Evolutionary conservation across 129 eudicot species (phyloP), one percentile per base, ranked within the genome.

Genomic region (Solidago caesia): DNA sequence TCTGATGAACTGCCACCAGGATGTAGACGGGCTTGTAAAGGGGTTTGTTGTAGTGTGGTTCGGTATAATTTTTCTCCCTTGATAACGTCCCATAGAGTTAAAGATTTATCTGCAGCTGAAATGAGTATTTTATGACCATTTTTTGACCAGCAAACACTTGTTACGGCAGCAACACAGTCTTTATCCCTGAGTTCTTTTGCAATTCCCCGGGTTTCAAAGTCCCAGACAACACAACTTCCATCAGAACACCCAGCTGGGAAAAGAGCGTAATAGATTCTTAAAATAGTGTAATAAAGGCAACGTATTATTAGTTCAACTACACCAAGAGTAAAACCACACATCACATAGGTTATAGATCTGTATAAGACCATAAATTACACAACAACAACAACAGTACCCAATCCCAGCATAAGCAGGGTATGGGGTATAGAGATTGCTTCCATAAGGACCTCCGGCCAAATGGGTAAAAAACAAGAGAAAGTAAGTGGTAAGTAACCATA

Each of bases 151-250:
- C 94, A 85, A 74, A 94, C 91, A 71, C 96, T 94, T 0, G 99
- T 94, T 69, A 94, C 77, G 44, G 96, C 96, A 64, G 93, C 87
- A 64, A 75, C 78, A 72, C 88, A 91, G 41, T 91, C 93, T 69
- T 89, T 84, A 72, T 94, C 97, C 62, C 79, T 85, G 45, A 94
- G 85, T 64, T 83, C 96, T 80, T 86, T 88, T 9, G 96, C 90
- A 62, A 94, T 85, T 60, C 93, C 99, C 75, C 99, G 79, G 39
- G 99, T 94, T 72, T 84, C 93, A 59, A 87, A 94, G 77, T 94
- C 99, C 99, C 99, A 94, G 29, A 94, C 81, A 9, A 94, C 85
- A 70, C 97, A 90, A 79, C 86, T 91, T 72, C 99, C 99, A 79
- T 94, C 89, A 42, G 93, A 82, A 76, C 97, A 94, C 47, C 99